phyloP scores from a whole-genome alignment of 345 rosid genomes.

The Schrenkiella parvula region DNA sequence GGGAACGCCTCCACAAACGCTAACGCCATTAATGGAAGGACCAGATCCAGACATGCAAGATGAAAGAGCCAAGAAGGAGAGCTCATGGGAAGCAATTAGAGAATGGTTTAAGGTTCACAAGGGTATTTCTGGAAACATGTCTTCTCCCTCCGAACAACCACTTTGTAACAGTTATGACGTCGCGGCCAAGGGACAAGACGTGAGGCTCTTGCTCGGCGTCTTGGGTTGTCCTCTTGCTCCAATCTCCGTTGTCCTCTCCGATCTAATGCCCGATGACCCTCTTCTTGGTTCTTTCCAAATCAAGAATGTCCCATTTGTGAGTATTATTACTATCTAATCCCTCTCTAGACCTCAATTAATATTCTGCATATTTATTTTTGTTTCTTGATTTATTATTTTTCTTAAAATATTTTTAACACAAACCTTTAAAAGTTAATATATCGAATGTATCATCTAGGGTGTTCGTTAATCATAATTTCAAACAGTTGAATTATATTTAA shows the following conservation, averaged over 20 bases:
- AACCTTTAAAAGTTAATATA: neutral
- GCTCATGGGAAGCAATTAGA: conserved; percentile 81
- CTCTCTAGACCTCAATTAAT: neutral
- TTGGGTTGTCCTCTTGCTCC: conserved; percentile 95
- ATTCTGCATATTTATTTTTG: neutral
- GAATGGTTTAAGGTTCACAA: conserved; percentile 92
- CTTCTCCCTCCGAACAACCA: conserved; percentile 29
- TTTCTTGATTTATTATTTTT: neutral
- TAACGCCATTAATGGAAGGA: conserved; percentile 92
- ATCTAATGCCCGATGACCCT: conserved; percentile 38
- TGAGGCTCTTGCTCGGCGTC: conserved; percentile 80
- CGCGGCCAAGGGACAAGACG: conserved; percentile 61
- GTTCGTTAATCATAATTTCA: neutral
- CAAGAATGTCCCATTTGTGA: conserved; percentile 68
- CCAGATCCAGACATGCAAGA: conserved; percentile 91
- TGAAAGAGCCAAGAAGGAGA: conserved; percentile 64
- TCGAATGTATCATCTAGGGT: neutral
- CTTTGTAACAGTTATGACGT: conserved; percentile 29
- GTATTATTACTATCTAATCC: conserved; percentile 16
- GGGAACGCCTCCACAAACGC: conserved; percentile 55
- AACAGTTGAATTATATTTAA: neutral
- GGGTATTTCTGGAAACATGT: conserved; percentile 42
- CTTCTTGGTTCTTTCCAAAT: conserved; percentile 34
- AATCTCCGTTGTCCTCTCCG: conserved; percentile 50
- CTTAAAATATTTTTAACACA: neutral